These are phyloP conservation scores for Trichoderma erinaceum DNA, from an alignment of 495 filamentous ascomycete genomes.

Conservation along the genomic window DNA sequence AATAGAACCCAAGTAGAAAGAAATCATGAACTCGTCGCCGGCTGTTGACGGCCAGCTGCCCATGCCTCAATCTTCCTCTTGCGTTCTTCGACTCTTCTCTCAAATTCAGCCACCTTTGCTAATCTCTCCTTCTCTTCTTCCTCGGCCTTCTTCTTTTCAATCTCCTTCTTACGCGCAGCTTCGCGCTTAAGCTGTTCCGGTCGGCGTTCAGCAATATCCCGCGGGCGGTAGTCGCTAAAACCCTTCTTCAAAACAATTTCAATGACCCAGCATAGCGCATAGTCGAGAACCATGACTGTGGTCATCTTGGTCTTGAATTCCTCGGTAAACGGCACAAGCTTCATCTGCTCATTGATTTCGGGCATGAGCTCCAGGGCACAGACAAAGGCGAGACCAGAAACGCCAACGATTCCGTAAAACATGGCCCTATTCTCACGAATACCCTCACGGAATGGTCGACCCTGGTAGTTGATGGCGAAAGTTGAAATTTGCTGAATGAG, in stretches of 20 bases:
- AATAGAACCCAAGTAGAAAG: not conserved
- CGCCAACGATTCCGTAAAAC: constrained; percentile 91
- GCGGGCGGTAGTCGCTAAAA: constrained; percentile 89
- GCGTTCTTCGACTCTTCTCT: constrained; percentile 38
- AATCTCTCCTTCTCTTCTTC: constrained; percentile 47
- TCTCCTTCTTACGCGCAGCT: constrained; percentile 55
- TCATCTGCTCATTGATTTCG: constrained; percentile 89
- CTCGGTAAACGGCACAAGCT: constrained; percentile 81
- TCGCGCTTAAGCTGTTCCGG: constrained; percentile 84
- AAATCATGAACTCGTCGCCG: not conserved
- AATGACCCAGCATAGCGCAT: constrained; percentile 77
- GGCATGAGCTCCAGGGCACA: constrained; percentile 96
- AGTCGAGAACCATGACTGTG: constrained; percentile 80
- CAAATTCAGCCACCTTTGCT: constrained; percentile 46
- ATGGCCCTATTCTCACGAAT: constrained; percentile 94
- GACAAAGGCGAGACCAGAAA: constrained; percentile 84
- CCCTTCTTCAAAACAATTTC: constrained; percentile 79
- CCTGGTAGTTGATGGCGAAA: constrained; percentile 99
- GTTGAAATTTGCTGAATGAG: constrained; percentile 99
- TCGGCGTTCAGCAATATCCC: constrained; percentile 84
- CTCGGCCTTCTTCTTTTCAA: constrained; percentile 49
- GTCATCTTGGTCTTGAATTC: constrained; percentile 91
- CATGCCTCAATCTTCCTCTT: constrained; percentile 30
- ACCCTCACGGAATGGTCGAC: constrained; percentile 92
- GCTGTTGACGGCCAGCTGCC: constrained; percentile 23